These are phyloP conservation scores for Phalaenopsis aphrodite DNA, from an alignment of 106 monocot species.

Conservation along the genomic window DNA sequence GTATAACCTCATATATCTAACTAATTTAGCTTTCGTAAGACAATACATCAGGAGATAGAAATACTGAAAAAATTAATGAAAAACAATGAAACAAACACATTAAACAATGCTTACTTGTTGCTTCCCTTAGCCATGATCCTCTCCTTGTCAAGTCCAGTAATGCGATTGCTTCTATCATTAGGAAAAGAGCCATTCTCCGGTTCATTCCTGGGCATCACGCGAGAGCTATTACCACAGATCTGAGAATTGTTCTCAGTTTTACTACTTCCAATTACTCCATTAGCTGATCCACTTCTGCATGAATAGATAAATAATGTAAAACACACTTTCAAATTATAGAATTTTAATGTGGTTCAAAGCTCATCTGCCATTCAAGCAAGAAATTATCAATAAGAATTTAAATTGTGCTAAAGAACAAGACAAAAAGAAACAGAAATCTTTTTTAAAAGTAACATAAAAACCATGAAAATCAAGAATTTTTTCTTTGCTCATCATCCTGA, in stretches of 20 bases:
- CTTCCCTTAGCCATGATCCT: slow-evolving; percentile 46
- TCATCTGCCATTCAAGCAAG: background rate
- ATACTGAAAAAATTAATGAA: background rate
- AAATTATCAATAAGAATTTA: background rate
- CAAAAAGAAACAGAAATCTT: background rate
- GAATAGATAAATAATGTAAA: background rate
- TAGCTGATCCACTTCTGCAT: slow-evolving; percentile 56
- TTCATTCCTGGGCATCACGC: slow-evolving; percentile 37
- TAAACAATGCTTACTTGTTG: slow-evolving; percentile 38
- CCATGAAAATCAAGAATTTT: too few species aligned
- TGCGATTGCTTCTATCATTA: slow-evolving; percentile 65
- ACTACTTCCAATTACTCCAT: slow-evolving; percentile 36
- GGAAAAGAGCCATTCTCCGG: slow-evolving; percentile 28
- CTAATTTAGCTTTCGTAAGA: background rate
- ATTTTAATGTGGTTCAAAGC: background rate
- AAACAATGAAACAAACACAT: background rate
- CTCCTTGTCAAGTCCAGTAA: slow-evolving; percentile 53
- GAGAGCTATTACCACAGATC: slow-evolving; percentile 30
- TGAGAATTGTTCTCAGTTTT: slow-evolving; percentile 56
- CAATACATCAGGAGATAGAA: background rate
- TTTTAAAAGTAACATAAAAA: too few species aligned
- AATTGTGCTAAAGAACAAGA: background rate
- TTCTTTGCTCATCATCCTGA: too few species aligned
- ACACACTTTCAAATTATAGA: background rate
- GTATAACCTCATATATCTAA: background rate